phyloP scores from a whole-genome alignment of 2,329 filamentous ascomycete genomes.

The Sporothrix pallida region DNA sequence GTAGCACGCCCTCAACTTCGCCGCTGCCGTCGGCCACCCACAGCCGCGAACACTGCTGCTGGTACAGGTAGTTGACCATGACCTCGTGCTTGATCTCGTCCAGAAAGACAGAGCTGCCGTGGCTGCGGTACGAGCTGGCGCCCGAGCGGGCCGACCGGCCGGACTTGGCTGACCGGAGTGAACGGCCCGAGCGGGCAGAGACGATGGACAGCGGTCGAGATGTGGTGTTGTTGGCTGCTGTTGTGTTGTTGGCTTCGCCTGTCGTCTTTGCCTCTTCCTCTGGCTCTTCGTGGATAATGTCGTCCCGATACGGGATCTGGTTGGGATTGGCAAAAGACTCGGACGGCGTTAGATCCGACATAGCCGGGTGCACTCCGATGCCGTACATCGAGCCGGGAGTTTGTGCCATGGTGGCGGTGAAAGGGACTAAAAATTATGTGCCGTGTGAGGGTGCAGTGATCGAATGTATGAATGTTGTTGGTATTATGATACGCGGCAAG shows the following conservation, averaged over 20 bases:
- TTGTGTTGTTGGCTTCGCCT: neutral
- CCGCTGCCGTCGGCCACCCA: conserved; percentile 75
- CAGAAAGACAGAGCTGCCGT: conserved; percentile 60
- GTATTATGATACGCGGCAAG: no score
- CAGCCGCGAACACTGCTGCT: conserved; percentile 75
- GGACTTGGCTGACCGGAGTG: conserved; percentile 54
- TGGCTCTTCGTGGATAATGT: neutral
- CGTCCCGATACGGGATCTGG: neutral
- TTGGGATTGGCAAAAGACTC: neutral
- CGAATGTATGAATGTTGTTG: no score
- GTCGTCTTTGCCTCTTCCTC: no score
- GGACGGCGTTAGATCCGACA: neutral
- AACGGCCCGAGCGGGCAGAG: conserved; percentile 55
- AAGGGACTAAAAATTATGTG: neutral
- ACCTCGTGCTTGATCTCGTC: conserved; percentile 81
- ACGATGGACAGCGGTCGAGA: conserved; percentile 61
- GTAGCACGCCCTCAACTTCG: conserved; percentile 72
- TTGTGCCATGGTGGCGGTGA: neutral
- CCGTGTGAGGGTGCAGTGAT: neutral
- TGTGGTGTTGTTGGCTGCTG: conserved; percentile 41
- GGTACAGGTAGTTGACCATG: conserved; percentile 83
- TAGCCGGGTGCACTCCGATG: neutral
- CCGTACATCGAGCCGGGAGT: neutral
- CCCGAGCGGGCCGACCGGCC: conserved; percentile 51
- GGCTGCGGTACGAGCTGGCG: conserved; percentile 46